Evolutionary conservation across 441 rosid genomes (phyloP), one percentile per base, ranked within the genome.

Genomic region (Brassica balearica): DNA sequence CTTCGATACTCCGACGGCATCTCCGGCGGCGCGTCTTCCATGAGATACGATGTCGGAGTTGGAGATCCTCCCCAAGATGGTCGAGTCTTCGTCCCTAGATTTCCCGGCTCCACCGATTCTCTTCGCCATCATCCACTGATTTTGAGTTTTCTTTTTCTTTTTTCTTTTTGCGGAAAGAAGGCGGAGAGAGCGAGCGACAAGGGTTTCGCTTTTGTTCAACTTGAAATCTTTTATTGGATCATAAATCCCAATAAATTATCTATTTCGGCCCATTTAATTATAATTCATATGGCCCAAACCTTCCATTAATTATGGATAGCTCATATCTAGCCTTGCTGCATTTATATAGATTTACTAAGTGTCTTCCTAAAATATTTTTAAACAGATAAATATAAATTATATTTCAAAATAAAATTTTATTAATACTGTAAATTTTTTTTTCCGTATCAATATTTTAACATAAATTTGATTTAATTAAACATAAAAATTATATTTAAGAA

Each of bases 1-100:
- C 82, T 87, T 89, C 75, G 97, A 71, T n/a, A 89, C 90, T 71
- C 64, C 81, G 11, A 77, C 87, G 72, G 92, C 77, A 74, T 90
- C 91, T 82, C 75, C 71, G 2, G 89, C 89, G 0, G 84, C 87
- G 59, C 83, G 88, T 88, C 80, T 87, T 70, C 89, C 90, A 2
- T 77, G 86, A 9, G 88, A 79, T 10, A 88, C 89, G 83, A 88
- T 82, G 53, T 77, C 85, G 27, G 91, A 86, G 71, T 84, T 77
- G 6, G 84, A 71, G 32, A 90, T 14, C 51, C 73, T 87, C 2
- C 89, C 60, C 10, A 88, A 58, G 60, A 89, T 75, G 74, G 59
- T 74, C 9, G 83, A 36, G 2, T 63, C 85, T 76, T 70, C 84
- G 3, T 72, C 80, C 41, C 77, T 61, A 4, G 86, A 69, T 84